Base-by-base conservation (phyloP, 2,329 filamentous ascomycete species). In the Alternaria ethzedia region DNA sequence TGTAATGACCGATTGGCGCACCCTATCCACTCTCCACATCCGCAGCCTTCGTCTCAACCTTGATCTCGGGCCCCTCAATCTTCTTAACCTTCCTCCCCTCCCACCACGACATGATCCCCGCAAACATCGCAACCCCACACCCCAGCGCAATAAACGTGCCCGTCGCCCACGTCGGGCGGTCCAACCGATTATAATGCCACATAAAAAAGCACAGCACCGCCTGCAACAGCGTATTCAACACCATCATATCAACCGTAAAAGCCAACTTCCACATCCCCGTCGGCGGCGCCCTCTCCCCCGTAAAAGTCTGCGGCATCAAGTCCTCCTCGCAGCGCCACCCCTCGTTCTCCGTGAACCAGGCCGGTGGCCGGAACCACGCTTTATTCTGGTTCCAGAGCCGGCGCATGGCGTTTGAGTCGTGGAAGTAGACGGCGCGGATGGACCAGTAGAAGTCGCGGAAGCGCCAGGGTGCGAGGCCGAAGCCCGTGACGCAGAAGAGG, bases 401-500 rank as follows among this genome's bases (percentile, higher is more conserved):
- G 41, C 90, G 86, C 46, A 94, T 83, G 84, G 77, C 41, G 61
- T 58, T 47, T 63, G 73, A 63, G 59, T 75, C 63, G 67, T 86
- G 77, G 44, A 88, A 82, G 54, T 85, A 57, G 10, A 92, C 86
- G 78, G 86, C 50, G 64, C 70, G 72, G 59, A 95, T 70, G 86
- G 84, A 54, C 92, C 79, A 93, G 77, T 90, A 96, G 9, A 93
- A 81, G 76, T 97, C 93, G 30, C 93, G 86, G 70, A 94, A 91
- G 28, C 93, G 87, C 93, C 93, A 97, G 0, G 93, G 93, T 1
- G 91, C 90, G 12, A 96, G 85, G 0, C 93, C 93, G 68, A 96
- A 95, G 1, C 90, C 93, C 1, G 93, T 95, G 7, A 96, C 89
- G 79, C 92, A 96, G 84, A 97, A 97, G 1, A 97, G 86, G 0